Evolutionary conservation across 805 yeast genomes (phyloP), one percentile per base, ranked within the genome.

Genomic region (Candida peoriensis): DNA sequence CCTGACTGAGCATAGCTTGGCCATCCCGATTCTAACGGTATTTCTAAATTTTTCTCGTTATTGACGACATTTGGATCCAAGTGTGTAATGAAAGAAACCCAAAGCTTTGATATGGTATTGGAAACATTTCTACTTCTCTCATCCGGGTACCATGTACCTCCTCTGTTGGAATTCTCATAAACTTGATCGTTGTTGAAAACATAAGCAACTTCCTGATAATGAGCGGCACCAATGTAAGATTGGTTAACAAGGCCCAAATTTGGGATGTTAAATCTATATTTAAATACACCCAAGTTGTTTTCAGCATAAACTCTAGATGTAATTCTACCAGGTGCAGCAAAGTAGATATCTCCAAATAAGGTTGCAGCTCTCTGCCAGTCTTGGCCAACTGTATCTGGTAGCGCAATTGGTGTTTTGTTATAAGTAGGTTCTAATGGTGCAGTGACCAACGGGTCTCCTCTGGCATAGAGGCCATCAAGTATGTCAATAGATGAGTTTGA

Each of bases 41-140:
- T 6, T 6, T 20, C 26, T 4, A 16, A 33, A 1, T n/a, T 17
- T 7, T 22, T n/a, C 4, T 24, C 27, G 8, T 21, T 21, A 8
- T n/a, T 4, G 2, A 17, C 34, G 4, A 8, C 68, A 44, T 63
- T 58, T 36, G 67, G 49, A 46, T 66, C 68, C 28, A 67, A 68
- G 46, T 67, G 60, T 44, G 64, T 22, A 10, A 38, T 31, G 24
- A 38, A 38, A 10, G 27, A 17, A 19, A 14, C 36, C 38, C 38
- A 38, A 3, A 34, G 12, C 14, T 38, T 38, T 5, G 38, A 34
- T 4, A 38, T 30, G 1, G 29, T 23, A 7, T 20, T 25, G 8
- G 41, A 30, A 10, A 31, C 22, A 22, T 38, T 20, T 4, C 33
- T 18, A 15, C 26, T 13, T 21, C 28, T 31, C 20, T 24, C n/a